phyloP scores from a whole-genome alignment of 2,329 filamentous ascomycete genomes.

The Xylariaceae sp. region DNA sequence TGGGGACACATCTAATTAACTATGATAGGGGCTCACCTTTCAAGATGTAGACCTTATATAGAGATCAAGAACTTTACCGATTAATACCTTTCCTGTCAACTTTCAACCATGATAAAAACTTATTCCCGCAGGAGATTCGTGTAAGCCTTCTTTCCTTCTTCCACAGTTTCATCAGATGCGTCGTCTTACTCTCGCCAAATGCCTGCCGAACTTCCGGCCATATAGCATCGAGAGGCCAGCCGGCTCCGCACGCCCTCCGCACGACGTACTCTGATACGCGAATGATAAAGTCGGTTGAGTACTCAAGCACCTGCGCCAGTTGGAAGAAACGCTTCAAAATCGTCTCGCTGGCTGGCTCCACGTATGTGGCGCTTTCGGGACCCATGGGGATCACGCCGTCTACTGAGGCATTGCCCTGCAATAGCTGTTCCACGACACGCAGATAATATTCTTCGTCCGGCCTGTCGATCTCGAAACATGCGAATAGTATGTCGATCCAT shows the following conservation, averaged over 20 bases:
- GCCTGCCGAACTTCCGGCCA: slow-evolving; percentile 10
- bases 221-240: slow-evolving; percentile 8
- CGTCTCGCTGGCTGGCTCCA: slow-evolving; percentile 4
- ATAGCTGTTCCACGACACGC: slow-evolving; percentile 3
- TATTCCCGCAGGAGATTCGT: not conserved
- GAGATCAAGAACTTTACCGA: not conserved
- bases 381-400: slow-evolving; percentile 10
- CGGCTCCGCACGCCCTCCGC: slow-evolving; percentile 8
- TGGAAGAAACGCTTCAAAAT: slow-evolving; percentile 20
- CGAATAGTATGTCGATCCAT: slow-evolving; percentile 18
- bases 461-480: slow-evolving; percentile 13
- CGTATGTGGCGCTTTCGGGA: not conserved
- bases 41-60: too few species aligned
- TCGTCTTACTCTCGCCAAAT: slow-evolving; percentile 4
- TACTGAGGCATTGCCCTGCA: slow-evolving; percentile 11
- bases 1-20: too few species aligned
- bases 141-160: not conserved
- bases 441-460: slow-evolving; percentile 14
- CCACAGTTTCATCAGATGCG: slow-evolving; percentile 8
- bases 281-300: slow-evolving; percentile 6
- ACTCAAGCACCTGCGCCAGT: slow-evolving; percentile 5
- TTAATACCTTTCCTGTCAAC: not conserved
- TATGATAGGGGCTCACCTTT: too few species aligned
- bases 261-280: slow-evolving; percentile 10
- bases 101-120: slow-evolving; percentile 1